Conservation (phyloP, 2,329 filamentous ascomycete species). For the Epichloe uncinata region DNA sequence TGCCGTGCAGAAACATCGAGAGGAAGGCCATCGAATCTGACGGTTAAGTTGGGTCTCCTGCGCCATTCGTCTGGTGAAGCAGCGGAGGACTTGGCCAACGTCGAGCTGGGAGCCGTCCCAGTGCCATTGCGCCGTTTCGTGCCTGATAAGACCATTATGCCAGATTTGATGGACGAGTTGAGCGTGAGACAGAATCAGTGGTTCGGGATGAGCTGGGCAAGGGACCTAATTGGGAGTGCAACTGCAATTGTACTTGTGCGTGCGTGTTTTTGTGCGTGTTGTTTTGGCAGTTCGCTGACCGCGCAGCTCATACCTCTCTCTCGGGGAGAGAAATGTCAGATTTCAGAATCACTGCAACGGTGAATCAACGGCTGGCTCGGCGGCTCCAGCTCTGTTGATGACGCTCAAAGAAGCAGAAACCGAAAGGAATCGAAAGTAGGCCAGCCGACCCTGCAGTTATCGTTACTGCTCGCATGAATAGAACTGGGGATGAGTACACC, state of each 20-base stretch:
- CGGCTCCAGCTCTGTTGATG: not conserved
- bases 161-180: not conserved
- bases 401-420: no score
- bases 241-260: no score
- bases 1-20: slow-evolving; percentile 23
- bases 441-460: not conserved
- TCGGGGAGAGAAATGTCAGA: not conserved
- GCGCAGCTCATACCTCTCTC: not conserved
- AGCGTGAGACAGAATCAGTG: not conserved
- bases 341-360: not conserved
- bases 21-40: slow-evolving; percentile 23
- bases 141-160: not conserved
- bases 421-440: not conserved
- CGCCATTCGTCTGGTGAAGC: slow-evolving; percentile 14
- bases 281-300: not conserved
- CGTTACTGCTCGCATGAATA: not conserved
- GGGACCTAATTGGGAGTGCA: not conserved
- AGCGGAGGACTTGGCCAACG: not conserved
- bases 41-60: slow-evolving; percentile 19
- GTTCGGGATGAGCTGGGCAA: not conserved
- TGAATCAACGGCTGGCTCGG: not conserved
- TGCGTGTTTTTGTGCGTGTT: not conserved
- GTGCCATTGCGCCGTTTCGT: not conserved
- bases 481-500: not conserved
- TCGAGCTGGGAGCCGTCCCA: not conserved